phyloP scores from a whole-genome alignment of 345 rosid genomes.

The Acer yangbiense region DNA sequence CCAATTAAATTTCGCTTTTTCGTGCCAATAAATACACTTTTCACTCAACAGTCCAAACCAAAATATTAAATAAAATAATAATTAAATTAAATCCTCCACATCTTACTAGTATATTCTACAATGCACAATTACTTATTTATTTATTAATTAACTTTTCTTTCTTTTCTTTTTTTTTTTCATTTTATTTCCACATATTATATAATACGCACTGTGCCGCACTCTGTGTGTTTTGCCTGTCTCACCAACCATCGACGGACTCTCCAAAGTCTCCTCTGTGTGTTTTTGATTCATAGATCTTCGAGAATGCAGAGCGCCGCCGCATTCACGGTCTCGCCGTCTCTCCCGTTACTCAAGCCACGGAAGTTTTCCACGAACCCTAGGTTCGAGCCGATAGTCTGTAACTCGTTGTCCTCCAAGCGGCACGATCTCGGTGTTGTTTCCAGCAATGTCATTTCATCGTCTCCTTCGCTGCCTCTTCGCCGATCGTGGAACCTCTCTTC shows the following conservation, averaged over 20 bases:
- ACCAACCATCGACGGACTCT: conserved; percentile 48
- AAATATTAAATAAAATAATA: too few relatives aligned
- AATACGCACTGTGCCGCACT: neutral
- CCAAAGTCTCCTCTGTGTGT: conserved; percentile 23
- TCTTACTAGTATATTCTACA: neutral
- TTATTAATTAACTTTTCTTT: neutral
- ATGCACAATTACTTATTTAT: neutral
- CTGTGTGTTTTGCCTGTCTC: neutral
- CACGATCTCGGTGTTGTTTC: conserved; percentile 33
- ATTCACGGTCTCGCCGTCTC: conserved; percentile 43
- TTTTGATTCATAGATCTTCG: conserved; percentile 33
- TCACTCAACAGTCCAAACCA: too few relatives aligned
- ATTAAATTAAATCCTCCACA: neutral
- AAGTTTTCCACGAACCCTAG: conserved; percentile 19
- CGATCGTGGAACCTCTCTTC: conserved; percentile 62
- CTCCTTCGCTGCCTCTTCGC: conserved; percentile 41
- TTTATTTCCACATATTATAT: neutral
- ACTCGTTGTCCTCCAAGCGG: conserved; percentile 19
- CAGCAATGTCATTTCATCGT: conserved; percentile 44
- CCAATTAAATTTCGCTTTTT: too few relatives aligned
- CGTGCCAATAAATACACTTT: too few relatives aligned
- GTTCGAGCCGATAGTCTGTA: conserved; percentile 40
- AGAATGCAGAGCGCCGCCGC: conserved; percentile 74
- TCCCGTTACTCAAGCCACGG: conserved; percentile 40
- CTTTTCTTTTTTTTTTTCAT: neutral